Base-by-base conservation (phyloP, 345 rosid genomes). In the Ceriops zippeliana region DNA sequence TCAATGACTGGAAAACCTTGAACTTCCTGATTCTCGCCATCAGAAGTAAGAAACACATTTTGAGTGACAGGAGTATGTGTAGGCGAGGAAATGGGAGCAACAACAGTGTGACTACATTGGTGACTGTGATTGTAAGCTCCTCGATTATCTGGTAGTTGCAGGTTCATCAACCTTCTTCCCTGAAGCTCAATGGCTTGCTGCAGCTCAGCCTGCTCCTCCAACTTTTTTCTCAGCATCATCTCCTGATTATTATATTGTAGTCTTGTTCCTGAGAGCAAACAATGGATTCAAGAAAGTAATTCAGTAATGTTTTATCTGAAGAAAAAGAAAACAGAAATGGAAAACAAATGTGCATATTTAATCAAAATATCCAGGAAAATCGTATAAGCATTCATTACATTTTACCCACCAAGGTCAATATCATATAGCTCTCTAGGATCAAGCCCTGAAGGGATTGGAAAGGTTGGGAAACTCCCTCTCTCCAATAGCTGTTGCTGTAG, bases 161-260 rank as follows among this genome's bases (percentile, higher is more conserved):
- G 84, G 83, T 82, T 90, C 75, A 88, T 56, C 73, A 96, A 31
- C 77, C 89, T 87, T 75, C 88, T 86, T 75, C 97, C 88, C 67
- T 92, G 99, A 56, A 86, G 84, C 79, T 92, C 98, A 60, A 92
- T 78, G 5, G 92, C 92, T 80, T 91, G 98, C 75, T 90, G 97
- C 70, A 95, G 76, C 71, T 87, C 96, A 69, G 88, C 89, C 75
- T 91, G 90, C 82, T 95, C 96, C 79, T 86, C 89, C 67, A 86
- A 66, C 80, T 86, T 90, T 79, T 88, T 86, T 80, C 88, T 83
- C 72, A 85, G 52, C 80, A 87, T 78, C 80, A 85, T 78, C 82
- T 87, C 96, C 35, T 76, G 90, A 9, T 85, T 51, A 76, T 80
- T 82, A 69, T 83, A 77, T 56, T 80, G 78, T 86, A 85, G 81